A percentile compares a stretch with the other conserved stretches of the same genome.
Evolutionary conservation across 768 basidiomycete genomes (phyloP).

Genomic region (Auricularia sp.): DNA sequence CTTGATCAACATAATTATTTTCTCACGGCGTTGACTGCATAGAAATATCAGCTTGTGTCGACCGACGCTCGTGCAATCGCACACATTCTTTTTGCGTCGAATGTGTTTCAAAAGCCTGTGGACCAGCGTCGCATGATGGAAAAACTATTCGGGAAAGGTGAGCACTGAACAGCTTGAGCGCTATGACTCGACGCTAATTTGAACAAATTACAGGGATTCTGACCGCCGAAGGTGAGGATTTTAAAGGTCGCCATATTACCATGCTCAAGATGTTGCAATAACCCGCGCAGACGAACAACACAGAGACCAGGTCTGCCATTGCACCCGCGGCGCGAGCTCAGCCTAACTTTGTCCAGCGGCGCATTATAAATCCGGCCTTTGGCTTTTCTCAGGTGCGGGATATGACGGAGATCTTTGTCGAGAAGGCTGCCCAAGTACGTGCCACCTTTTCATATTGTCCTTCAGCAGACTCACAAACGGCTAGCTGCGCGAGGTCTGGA

Average conservation of each 20-base stretch:
- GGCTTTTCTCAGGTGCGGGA: conserved; percentile 29
- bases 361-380: conserved; percentile 30
- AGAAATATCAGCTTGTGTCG: conserved; percentile 35
- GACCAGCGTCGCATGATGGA: conserved; percentile 26
- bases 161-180: not conserved
- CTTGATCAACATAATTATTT: not conserved
- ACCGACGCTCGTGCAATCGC: conserved; percentile 52
- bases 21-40: not conserved
- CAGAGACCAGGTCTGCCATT: not conserved
- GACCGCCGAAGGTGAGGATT: not conserved
- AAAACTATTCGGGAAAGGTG: conserved; percentile 28
- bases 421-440: conserved; percentile 41
- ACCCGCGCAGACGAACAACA: not conserved
- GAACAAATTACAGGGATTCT: not conserved
- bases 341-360: not conserved
- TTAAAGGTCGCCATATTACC: too few relatives aligned
- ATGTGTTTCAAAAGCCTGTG: conserved; percentile 48
- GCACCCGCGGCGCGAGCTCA: not conserved
- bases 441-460: not conserved
- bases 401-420: conserved; percentile 45
- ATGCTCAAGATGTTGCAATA: not conserved
- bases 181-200: not conserved
- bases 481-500: conserved; percentile 16
- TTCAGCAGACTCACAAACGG: not conserved
- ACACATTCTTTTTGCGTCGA: conserved; percentile 49